Evolutionary conservation across 177 flowering plant species (phyloP).

Genomic region (Vitis hybrid): DNA sequence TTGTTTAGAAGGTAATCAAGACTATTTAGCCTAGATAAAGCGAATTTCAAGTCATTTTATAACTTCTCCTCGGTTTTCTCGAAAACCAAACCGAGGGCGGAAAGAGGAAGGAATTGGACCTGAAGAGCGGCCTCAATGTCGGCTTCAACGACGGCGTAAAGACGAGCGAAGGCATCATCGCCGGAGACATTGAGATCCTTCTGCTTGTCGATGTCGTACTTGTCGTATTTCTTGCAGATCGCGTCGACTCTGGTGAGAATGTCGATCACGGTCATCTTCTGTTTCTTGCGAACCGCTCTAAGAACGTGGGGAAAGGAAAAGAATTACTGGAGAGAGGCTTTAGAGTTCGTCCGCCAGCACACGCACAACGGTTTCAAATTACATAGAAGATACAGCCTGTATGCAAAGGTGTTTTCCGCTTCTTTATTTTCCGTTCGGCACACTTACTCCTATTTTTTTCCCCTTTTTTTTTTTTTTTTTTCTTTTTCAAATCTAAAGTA

Average conservation of each 20-base stretch:
- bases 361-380: too few relatives aligned
- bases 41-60: background rate
- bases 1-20: background rate
- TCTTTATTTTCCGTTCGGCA: too few relatives aligned
- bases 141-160: slow-evolving; percentile 64
- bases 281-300: background rate
- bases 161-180: slow-evolving; percentile 83
- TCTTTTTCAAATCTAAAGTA: too few relatives aligned
- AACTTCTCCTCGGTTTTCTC: background rate
- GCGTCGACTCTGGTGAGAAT: slow-evolving; percentile 84
- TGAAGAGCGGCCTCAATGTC: slow-evolving; percentile 77
- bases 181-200: slow-evolving; percentile 68
- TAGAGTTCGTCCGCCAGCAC: background rate
- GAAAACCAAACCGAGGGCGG: background rate
- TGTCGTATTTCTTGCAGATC: slow-evolving; percentile 92
- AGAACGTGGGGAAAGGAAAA: background rate
- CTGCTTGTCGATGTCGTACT: slow-evolving; percentile 80
- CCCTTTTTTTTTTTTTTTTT: too few relatives aligned
- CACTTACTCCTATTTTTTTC: too few relatives aligned
- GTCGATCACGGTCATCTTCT: slow-evolving; percentile 85
- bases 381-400: too few relatives aligned
- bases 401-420: too few relatives aligned
- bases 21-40: background rate
- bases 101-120: slow-evolving; percentile 35
- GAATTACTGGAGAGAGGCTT: background rate